phyloP scores from a whole-genome alignment of 208 protist species.

The Lotmaria passim region DNA sequence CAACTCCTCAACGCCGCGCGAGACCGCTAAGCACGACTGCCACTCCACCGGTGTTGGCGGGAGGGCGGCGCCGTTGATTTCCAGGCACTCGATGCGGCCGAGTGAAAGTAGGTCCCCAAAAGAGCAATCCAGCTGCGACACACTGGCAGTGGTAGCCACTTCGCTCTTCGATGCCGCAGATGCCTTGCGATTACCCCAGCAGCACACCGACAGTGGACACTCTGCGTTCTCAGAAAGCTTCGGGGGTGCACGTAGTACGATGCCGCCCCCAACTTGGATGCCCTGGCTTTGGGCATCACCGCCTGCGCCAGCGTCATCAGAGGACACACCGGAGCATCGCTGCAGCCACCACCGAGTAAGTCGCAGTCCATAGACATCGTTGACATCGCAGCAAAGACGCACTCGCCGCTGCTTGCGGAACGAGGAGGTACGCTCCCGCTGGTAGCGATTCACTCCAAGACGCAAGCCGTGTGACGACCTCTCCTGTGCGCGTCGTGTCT shows the following conservation, averaged over 20 bases:
- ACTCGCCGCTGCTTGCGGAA: not conserved
- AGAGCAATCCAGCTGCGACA: slow-evolving; percentile 18
- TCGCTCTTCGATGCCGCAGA: slow-evolving; percentile 14
- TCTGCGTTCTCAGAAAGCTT: slow-evolving; percentile 10
- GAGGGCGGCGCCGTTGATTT: slow-evolving; percentile 24
- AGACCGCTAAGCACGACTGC: slow-evolving; percentile 19
- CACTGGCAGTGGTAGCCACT: slow-evolving; percentile 1
- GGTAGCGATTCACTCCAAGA: slow-evolving; percentile 24
- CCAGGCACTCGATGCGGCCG: slow-evolving; percentile 24
- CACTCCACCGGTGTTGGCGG: slow-evolving; percentile 12
- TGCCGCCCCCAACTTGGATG: not conserved
- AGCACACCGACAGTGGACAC: slow-evolving; percentile 20
- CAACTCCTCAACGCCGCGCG: slow-evolving; percentile 18
- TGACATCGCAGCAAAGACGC: slow-evolving; percentile 22
- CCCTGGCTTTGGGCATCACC: not conserved
- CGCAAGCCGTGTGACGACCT: slow-evolving; percentile 8
- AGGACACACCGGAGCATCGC: slow-evolving; percentile 11
- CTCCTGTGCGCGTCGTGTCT: slow-evolving; percentile 12
- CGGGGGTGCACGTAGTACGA: slow-evolving; percentile 4
- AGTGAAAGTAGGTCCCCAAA: slow-evolving; percentile 36
- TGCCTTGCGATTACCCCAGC: slow-evolving; percentile 18
- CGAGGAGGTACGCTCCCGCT: not conserved
- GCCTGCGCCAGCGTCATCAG: not conserved
- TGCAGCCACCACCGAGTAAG: slow-evolving; percentile 37
- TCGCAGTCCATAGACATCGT: slow-evolving; percentile 14